A percentile compares a stretch with the other conserved stretches of the same genome.
Conservation (phyloP, 2,329 filamentous ascomycete genomes). For the Sordariomycetes sp. region DNA sequence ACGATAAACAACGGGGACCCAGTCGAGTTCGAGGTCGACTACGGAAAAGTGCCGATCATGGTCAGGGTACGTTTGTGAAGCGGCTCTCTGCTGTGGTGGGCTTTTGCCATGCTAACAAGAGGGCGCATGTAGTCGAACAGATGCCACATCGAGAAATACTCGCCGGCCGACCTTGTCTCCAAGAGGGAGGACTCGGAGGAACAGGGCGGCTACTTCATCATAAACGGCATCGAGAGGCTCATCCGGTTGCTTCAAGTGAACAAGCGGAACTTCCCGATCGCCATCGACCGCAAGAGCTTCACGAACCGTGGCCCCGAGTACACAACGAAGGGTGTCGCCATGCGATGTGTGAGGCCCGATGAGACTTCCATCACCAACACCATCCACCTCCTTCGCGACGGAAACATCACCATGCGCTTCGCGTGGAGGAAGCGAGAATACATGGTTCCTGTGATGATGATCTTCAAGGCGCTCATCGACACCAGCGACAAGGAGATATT, state of each 20-base stretch:
- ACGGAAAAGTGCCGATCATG: conserved; percentile 90
- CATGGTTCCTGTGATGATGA: conserved; percentile 92
- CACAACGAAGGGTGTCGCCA: conserved; percentile 80
- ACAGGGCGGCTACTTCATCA: conserved; percentile 90
- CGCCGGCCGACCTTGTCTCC: conserved; percentile 71
- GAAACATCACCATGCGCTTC: conserved; percentile 93
- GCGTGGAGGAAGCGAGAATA: conserved; percentile 98
- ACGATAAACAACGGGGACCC: conserved; percentile 79
- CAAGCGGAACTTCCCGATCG: conserved; percentile 88
- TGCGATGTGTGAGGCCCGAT: conserved; percentile 89
- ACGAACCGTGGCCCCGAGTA: conserved; percentile 77
- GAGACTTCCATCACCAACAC: conserved; percentile 97
- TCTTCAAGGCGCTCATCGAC: conserved; percentile 87
- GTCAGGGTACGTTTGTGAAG: conserved; percentile 51
- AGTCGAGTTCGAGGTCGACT: conserved; percentile 69
- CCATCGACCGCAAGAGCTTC: conserved; percentile 86
- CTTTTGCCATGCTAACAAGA: neutral
- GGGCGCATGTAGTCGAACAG: conserved; percentile 57
- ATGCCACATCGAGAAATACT: conserved; percentile 81
- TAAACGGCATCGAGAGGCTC: conserved; percentile 96
- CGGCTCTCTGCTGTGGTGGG: neutral
- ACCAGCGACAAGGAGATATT: conserved; percentile 97
- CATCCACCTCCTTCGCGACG: conserved; percentile 88
- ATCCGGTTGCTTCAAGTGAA: conserved; percentile 87
- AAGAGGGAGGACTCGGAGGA: conserved; percentile 95